Percentiles rank a stretch among this genome's conserved stretches.
phyloP scores from a whole-genome alignment of 176 grass and related monocot species.

The Saccharum spontaneum region DNA sequence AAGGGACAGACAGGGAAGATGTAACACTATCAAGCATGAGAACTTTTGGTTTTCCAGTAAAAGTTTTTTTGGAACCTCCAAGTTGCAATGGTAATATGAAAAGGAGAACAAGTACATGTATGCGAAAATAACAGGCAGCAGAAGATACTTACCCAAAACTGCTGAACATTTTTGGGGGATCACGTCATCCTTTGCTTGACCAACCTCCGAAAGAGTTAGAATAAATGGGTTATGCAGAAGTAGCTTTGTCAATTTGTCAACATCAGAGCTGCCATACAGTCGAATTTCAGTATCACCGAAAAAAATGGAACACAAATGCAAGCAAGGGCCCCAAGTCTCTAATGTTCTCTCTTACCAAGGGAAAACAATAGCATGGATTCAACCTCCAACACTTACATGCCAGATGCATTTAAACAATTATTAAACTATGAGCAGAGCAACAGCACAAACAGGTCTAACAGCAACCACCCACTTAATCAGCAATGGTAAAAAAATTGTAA shows the following conservation, averaged over 20 bases:
- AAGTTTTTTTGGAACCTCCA: neutral
- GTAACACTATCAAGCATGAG: neutral
- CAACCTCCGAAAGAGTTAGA: conserved; percentile 83
- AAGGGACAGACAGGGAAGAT: conserved; percentile 14
- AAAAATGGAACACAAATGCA: conserved; percentile 19
- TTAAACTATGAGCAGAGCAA: conserved; percentile 15
- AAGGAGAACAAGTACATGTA: neutral
- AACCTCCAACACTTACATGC: neutral
- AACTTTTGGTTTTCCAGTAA: neutral
- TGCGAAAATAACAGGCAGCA: neutral
- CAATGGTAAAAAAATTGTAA: neutral
- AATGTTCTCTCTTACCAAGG: neutral
- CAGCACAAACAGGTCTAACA: neutral
- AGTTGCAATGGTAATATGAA: conserved; percentile 22
- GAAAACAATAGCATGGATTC: neutral
- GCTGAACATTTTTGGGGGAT: conserved; percentile 86
- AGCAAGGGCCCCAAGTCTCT: neutral
- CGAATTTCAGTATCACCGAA: conserved; percentile 31
- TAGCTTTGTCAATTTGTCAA: conserved; percentile 88
- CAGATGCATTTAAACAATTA: neutral
- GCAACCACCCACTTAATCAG: neutral
- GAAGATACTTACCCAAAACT: conserved; percentile 68
- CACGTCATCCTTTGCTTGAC: conserved; percentile 63
- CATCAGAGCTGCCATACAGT: conserved; percentile 58
- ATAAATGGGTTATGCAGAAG: conserved; percentile 88